These are phyloP conservation scores for Geum urbanum DNA, from an alignment of 306 rosid species.

Conservation along the genomic window DNA sequence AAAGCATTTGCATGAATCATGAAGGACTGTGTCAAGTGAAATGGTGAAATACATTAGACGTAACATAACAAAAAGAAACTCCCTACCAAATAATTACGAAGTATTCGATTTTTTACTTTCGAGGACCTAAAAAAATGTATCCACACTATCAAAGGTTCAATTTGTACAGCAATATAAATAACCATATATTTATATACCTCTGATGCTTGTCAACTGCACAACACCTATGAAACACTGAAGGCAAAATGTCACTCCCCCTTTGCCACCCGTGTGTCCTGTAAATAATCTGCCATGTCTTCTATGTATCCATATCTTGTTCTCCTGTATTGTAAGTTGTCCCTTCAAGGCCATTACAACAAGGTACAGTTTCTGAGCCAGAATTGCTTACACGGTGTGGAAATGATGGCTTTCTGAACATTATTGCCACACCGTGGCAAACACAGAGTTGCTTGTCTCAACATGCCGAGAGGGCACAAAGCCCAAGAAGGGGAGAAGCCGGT, in stretches of 20 bases:
- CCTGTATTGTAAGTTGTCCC: slow-evolving; percentile 35
- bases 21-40: too few relatives aligned
- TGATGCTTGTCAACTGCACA: slow-evolving; percentile 52
- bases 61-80: background rate
- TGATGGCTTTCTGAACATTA: slow-evolving; percentile 24
- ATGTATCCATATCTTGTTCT: slow-evolving; percentile 34
- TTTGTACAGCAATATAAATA: slow-evolving; percentile 50
- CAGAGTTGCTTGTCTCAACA: slow-evolving; percentile 32
- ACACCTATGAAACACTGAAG: slow-evolving; percentile 48
- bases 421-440: too few relatives aligned
- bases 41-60: background rate
- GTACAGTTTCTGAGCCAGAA: slow-evolving; percentile 23
- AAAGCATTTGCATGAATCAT: too few relatives aligned
- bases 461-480: slow-evolving; percentile 27
- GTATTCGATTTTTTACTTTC: background rate
- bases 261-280: slow-evolving; percentile 33
- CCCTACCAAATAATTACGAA: background rate
- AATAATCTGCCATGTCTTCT: slow-evolving; percentile 17
- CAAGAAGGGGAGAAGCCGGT: slow-evolving; percentile 29
- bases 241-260: slow-evolving; percentile 34
- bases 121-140: slow-evolving; percentile 23
- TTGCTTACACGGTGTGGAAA: slow-evolving; percentile 15
- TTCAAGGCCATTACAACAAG: slow-evolving; percentile 25
- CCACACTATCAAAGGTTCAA: slow-evolving; percentile 31
- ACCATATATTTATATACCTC: slow-evolving; percentile 39